A percentile compares a stretch with the other conserved stretches of the same genome.
These are phyloP conservation scores for Pichia sp. DNA, from an alignment of 1,139 yeast genomes.

Conservation along the genomic window DNA sequence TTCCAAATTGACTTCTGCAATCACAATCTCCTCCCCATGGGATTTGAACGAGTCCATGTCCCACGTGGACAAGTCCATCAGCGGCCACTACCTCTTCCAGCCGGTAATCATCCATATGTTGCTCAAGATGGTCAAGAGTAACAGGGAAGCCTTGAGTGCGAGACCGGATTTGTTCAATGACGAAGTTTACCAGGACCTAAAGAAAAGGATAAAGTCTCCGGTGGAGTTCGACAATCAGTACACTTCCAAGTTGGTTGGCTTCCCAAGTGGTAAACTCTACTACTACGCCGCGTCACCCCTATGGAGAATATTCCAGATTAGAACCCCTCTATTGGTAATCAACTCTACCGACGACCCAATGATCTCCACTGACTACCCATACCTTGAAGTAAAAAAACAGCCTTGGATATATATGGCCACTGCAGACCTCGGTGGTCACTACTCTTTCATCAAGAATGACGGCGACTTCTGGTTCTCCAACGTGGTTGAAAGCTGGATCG, in stretches of 20 bases:
- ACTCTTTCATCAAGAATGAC: conserved; percentile 52
- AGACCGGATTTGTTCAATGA: conserved; percentile 35
- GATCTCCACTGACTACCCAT: conserved; percentile 50
- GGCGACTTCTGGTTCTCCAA: conserved; percentile 73
- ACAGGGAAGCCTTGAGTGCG: conserved; percentile 41
- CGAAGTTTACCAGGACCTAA: conserved; percentile 26
- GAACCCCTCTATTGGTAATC: conserved; percentile 65
- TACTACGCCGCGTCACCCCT: conserved; percentile 68
- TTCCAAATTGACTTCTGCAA: conserved; percentile 58
- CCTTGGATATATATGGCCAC: conserved; percentile 55
- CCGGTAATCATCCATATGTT: conserved; percentile 54
- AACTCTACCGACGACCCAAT: conserved; percentile 84
- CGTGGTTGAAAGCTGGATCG: conserved; percentile 59
- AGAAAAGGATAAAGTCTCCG: conserved; percentile 36
- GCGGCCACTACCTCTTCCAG: conserved; percentile 54
- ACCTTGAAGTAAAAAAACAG: conserved; percentile 43
- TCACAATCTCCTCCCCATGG: conserved; percentile 78
- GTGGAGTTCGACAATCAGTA: conserved; percentile 65
- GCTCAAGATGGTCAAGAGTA: conserved; percentile 45
- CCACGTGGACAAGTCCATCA: conserved; percentile 49
- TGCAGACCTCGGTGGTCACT: conserved; percentile 62
- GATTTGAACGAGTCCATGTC: conserved; percentile 58
- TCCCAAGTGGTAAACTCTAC: conserved; percentile 62
- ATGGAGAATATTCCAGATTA: conserved; percentile 49
- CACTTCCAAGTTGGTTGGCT: conserved; percentile 73